Evolutionary conservation across 352 stramenopile species (phyloP).

Genomic region (Phytophthora colocasiae): DNA sequence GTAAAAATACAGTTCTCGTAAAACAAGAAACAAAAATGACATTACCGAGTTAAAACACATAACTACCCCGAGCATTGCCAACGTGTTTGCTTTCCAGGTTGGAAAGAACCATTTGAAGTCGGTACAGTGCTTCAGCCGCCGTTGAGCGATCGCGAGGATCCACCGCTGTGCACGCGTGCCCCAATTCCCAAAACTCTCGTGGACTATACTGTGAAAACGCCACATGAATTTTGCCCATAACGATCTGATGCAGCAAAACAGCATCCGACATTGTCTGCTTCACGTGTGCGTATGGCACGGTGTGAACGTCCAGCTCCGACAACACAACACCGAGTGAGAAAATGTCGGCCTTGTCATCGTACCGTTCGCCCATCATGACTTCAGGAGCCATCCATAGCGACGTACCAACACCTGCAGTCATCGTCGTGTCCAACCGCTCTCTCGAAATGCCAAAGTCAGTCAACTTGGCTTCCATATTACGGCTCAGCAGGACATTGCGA

Average conservation of each 20-base stretch:
- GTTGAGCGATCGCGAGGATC: slow-evolving; percentile 12
- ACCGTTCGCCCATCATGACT: slow-evolving; percentile 22
- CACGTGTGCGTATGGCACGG: slow-evolving; percentile 10
- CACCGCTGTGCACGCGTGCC: slow-evolving; percentile 7
- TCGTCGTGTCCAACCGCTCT: slow-evolving; percentile 15
- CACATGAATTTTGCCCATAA: not conserved
- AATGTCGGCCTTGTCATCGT: slow-evolving; percentile 21
- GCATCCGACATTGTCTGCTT: slow-evolving; percentile 17
- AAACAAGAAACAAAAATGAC: not conserved
- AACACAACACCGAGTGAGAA: slow-evolving; percentile 20
- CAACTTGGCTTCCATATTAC: slow-evolving; percentile 48
- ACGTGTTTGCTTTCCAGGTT: slow-evolving; percentile 5
- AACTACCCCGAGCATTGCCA: slow-evolving; percentile 2
- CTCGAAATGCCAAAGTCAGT: slow-evolving; percentile 62
- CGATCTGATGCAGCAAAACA: slow-evolving; percentile 15
- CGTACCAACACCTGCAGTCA: slow-evolving; percentile 17
- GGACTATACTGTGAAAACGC: slow-evolving; percentile 16
- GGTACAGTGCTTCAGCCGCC: slow-evolving; percentile 21
- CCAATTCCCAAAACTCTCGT: slow-evolving; percentile 8
- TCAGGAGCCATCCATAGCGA: slow-evolving; percentile 23
- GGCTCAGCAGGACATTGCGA: slow-evolving; percentile 12
- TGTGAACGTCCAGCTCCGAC: slow-evolving; percentile 17
- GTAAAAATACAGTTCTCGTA: slow-evolving; percentile 11
- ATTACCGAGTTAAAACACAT: slow-evolving; percentile 4
- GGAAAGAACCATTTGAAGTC: slow-evolving; percentile 10